Evolutionary conservation across 768 basidiomycete species (phyloP), one percentile per base, ranked within the genome.

Genomic region (Leccinum olivaceopallidum): DNA sequence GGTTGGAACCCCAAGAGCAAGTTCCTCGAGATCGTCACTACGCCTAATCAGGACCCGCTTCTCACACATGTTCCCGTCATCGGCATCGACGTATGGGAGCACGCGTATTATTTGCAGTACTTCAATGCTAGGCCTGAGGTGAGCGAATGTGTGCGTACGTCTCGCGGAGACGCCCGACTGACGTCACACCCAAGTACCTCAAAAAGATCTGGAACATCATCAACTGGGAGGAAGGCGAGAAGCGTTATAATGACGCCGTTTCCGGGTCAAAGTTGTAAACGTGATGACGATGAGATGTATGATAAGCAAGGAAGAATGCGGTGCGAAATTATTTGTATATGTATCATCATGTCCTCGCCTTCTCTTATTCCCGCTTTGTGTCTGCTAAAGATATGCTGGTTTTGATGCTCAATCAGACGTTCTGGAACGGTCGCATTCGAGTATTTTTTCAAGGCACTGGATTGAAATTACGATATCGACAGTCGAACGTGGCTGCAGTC

Each of bases 31-130:
- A 83, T 97, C 61, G 76, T 84, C 55, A 95, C 97, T 42, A 98
- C 97, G 16, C 73, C 94, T 9, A 98, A 99, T 83, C 97, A 98
- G 80, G 95, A 98, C 72, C 95, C 95, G 58, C 84, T 95, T 56
- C 80, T 93, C 59, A 75, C 76, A 50, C 88, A 86, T 69, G 78
- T 85, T 53, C 94, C 94, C 57, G 82, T 97, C 78, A 91, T 96
- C 67, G 94, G 95, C 57, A 85, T 97, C 67, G 94, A 95, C 66
- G 87, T 95, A 71, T 96, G 95, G 94, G 94, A 96, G 78, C 94
- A 96, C 70, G 94, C 93, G 54, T 94, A 94, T 82, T 98, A 97
- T 79, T 85, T 97, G 70, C 94, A 98, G 76, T 98, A 98, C 80
- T 86, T 91, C 75, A 98, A 97, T 76, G 94, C 94, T 69, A 96